Conservation (phyloP, 805 yeast species). For the Yarrowia sp. region DNA sequence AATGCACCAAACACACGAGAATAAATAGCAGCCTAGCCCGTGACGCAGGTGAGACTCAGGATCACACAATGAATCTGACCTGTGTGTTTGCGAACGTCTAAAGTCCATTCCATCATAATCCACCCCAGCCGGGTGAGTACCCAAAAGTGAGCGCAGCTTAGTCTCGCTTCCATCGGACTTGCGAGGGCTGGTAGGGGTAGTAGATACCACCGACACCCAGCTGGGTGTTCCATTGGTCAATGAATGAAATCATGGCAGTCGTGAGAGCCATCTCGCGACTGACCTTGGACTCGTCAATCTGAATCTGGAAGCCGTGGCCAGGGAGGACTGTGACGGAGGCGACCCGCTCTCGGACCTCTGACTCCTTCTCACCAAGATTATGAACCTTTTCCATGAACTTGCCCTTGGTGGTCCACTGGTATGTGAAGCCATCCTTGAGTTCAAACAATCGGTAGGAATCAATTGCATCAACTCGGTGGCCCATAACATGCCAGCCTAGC, state of each 20-base stretch:
- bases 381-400: constrained; percentile 54
- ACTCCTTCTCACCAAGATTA: constrained; percentile 60
- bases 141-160: constrained; percentile 29
- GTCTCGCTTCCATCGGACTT: constrained; percentile 57
- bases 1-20: constrained; percentile 25
- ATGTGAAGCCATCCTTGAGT: constrained; percentile 55
- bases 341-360: constrained; percentile 62
- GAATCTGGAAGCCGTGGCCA: constrained; percentile 51
- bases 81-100: constrained; percentile 4
- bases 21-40: constrained; percentile 17
- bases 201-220: constrained; percentile 64
- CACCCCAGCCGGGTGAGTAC: neutral
- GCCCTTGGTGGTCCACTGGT: constrained; percentile 64
- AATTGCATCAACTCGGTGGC: constrained; percentile 57
- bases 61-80: constrained; percentile 13
- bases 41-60: constrained; percentile 24
- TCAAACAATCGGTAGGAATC: constrained; percentile 60
- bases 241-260: constrained; percentile 56
- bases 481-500: constrained; percentile 61
- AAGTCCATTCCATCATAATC: neutral
- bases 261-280: constrained; percentile 57
- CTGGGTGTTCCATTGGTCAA: constrained; percentile 66
- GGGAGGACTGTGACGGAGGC: constrained; percentile 57
- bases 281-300: constrained; percentile 52
- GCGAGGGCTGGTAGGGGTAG: constrained; percentile 49